A percentile compares a stretch with the other conserved stretches of the same genome.
These are phyloP conservation scores for Botrytis fragariae DNA, from an alignment of 2,329 filamentous ascomycete species.

Conservation along the genomic window DNA sequence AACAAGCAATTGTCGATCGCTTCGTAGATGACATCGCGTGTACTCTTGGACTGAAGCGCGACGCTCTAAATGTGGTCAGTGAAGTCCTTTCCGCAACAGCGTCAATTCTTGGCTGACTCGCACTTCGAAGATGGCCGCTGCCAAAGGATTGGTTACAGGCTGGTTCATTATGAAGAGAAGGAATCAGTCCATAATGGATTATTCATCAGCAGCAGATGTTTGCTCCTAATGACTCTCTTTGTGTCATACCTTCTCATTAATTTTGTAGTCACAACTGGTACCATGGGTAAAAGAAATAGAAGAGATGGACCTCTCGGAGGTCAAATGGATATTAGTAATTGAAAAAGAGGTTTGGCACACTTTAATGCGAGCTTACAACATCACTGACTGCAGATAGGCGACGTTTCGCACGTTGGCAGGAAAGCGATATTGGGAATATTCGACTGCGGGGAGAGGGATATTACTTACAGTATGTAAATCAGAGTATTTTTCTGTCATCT, in stretches of 20 bases:
- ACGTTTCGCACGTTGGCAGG: slow-evolving; percentile 67
- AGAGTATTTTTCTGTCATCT: neutral
- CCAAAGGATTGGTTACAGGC: slow-evolving; percentile 69
- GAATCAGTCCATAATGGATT: slow-evolving; percentile 46
- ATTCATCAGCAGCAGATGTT: slow-evolving; percentile 42
- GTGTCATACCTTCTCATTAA: slow-evolving; percentile 7
- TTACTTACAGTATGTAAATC: slow-evolving; percentile 58
- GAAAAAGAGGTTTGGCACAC: slow-evolving; percentile 66
- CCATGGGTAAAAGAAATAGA: slow-evolving; percentile 53
- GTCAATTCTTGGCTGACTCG: neutral
- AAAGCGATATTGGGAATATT: slow-evolving; percentile 53
- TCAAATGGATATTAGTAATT: slow-evolving; percentile 68
- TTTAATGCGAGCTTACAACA: neutral
- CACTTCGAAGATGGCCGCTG: slow-evolving; percentile 61
- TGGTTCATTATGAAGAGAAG: slow-evolving; percentile 48
- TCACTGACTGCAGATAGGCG: slow-evolving; percentile 52
- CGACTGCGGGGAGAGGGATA: slow-evolving; percentile 55
- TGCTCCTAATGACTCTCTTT: neutral
- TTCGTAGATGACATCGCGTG: slow-evolving; percentile 73
- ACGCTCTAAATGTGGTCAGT: slow-evolving; percentile 67
- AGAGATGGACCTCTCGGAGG: slow-evolving; percentile 47
- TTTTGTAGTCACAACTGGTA: slow-evolving; percentile 56
- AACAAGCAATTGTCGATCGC: slow-evolving; percentile 65
- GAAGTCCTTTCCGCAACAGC: neutral
- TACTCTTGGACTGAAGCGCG: slow-evolving; percentile 63